phyloP scores from a whole-genome alignment of 352 stramenopile species.

The Phytophthora syringae region DNA sequence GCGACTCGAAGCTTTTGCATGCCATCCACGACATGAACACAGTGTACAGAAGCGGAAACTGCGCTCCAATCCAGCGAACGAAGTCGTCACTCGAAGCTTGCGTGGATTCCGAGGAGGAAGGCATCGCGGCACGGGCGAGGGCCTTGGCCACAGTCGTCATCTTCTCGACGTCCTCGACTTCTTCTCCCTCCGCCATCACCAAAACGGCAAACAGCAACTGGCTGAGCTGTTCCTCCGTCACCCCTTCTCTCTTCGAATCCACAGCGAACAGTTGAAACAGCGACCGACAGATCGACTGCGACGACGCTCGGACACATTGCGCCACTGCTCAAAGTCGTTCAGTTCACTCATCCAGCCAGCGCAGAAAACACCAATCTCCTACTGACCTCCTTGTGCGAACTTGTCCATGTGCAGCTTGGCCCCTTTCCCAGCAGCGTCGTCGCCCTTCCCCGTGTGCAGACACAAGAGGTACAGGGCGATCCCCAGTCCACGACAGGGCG shows the following conservation, averaged over 20 bases:
- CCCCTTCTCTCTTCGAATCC: constrained; percentile 22
- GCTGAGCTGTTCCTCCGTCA: constrained; percentile 51
- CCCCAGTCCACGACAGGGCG: constrained; percentile 36
- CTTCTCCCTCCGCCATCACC: constrained; percentile 54
- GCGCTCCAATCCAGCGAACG: constrained; percentile 56
- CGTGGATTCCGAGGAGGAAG: constrained; percentile 20
- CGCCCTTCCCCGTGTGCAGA: constrained; percentile 38
- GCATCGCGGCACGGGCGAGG: constrained; percentile 52
- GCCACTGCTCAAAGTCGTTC: constrained; percentile 45
- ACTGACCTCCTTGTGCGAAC: constrained; percentile 73
- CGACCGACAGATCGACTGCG: constrained; percentile 56
- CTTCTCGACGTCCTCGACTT: constrained; percentile 39
- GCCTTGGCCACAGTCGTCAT: constrained; percentile 44
- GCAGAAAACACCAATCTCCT: not conserved
- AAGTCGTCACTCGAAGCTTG: constrained; percentile 61
- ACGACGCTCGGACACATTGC: constrained; percentile 68
- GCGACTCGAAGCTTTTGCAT: constrained; percentile 51
- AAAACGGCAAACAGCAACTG: constrained; percentile 59
- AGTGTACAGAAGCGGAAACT: constrained; percentile 81
- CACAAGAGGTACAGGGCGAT: constrained; percentile 63
- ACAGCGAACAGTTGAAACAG: constrained; percentile 67
- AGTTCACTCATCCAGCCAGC: constrained; percentile 34
- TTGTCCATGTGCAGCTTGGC: constrained; percentile 45
- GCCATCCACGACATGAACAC: constrained; percentile 81
- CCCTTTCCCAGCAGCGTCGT: constrained; percentile 15